Evolutionary conservation across 2,329 filamentous ascomycete genomes (phyloP).

Genomic region (Fusarium sp.): DNA sequence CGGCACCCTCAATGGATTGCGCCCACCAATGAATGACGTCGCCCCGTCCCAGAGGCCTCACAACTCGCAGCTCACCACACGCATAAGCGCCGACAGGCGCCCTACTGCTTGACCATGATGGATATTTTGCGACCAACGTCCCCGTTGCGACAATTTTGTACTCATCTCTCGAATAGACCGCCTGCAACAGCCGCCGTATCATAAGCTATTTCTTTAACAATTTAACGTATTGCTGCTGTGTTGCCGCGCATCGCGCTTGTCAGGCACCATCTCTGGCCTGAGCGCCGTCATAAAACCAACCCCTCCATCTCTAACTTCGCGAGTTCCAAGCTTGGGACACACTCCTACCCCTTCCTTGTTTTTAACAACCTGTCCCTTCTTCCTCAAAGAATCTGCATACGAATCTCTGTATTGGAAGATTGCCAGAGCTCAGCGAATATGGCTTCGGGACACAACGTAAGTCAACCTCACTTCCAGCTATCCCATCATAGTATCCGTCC

Average conservation of each 20-base stretch:
- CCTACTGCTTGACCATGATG: conserved; percentile 24
- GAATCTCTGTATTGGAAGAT: not conserved
- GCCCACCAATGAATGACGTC: conserved; percentile 41
- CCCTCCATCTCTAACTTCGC: conserved; percentile 36
- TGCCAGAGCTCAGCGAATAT: conserved; percentile 31
- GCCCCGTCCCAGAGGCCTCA: conserved; percentile 42
- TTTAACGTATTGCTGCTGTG: conserved; percentile 4
- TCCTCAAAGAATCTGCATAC: not conserved
- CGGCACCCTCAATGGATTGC: conserved; percentile 18
- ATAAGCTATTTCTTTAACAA: conserved; percentile 1
- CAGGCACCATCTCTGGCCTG: conserved; percentile 9
- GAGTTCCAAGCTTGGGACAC: conserved; percentile 32
- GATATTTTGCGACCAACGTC: conserved; percentile 18
- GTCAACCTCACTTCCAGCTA: conserved; percentile 10
- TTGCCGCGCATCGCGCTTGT: conserved; percentile 42
- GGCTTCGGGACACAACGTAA: conserved; percentile 50
- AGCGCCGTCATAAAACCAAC: conserved; percentile 30
- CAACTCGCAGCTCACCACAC: conserved; percentile 29
- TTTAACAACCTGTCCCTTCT: not conserved
- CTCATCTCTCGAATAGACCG: conserved; percentile 25
- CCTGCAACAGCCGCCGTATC: conserved; percentile 21
- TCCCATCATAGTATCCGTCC: conserved; percentile 23
- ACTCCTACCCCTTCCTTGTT: conserved; percentile 11
- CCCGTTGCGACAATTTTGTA: conserved; percentile 4
- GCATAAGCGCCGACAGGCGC: conserved; percentile 44